Evolutionary conservation across 2,329 filamentous ascomycete genomes (phyloP), one percentile per base, ranked within the genome.

Genomic region (Graphilbum sp.): DNA sequence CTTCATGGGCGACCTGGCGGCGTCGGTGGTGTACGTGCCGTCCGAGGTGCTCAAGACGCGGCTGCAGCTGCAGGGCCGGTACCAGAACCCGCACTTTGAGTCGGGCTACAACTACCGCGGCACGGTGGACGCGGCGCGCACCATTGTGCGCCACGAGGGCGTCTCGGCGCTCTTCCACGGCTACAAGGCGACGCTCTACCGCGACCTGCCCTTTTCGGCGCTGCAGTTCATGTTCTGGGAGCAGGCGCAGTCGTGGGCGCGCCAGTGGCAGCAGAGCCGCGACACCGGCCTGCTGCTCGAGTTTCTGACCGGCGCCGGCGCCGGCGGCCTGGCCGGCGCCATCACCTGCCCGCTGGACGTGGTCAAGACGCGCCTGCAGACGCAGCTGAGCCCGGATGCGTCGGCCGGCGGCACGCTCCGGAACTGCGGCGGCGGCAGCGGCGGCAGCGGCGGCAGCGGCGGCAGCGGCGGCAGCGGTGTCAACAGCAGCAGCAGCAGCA

Each of bases 221-320:
- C 62, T 98, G 11, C 90, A 98, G 53, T 96, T 98, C 58, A 88
- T 92, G 51, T 95, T 98, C 55, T 98, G 94, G 64, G 90, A 98
- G 58, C 84, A 96, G 57, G 87, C 87, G 54, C 83, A 87, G 50
- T 74, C 68, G 34, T 72, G 84, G 67, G 87, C 90, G 1, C 80
- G 80, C 51, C 58, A 74, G 38, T 92, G 80, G 67, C 77, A 81
- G 52, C 74, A 79, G 25, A 80, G 77, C 44, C 72, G 79, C 41
- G 84, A 95, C 41, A 92, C 98, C 38, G 90, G 90, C 1, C 60
- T 92, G 25, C 69, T 76, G 1, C 57, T 96, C 29, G 90, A 98
- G 55, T 79, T 96, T 19, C 57, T 92, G 13, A 98, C 90, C 0
- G 90, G 87, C 15, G 86, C 83, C 3, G 79, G 76, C 3, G 92